These are phyloP conservation scores for Salvia rosmarinus DNA, from an alignment of 257 asterid genomes.

Conservation along the genomic window DNA sequence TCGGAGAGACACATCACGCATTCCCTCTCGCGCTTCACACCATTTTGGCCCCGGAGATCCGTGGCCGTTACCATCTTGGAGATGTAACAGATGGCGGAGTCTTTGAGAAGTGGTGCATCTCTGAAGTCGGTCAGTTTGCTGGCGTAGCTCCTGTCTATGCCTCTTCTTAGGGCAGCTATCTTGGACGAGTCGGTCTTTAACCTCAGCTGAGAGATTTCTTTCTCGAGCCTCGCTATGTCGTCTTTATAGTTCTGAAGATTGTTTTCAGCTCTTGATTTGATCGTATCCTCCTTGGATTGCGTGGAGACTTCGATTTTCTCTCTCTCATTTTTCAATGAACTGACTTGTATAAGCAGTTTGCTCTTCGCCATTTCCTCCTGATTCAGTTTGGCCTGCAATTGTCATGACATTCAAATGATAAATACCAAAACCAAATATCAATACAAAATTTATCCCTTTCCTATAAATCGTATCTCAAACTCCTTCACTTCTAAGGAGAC, in stretches of 20 bases:
- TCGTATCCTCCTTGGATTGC: slow-evolving; percentile 65
- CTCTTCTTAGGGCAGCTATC: slow-evolving; percentile 82
- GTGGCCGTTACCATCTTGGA: slow-evolving; percentile 40
- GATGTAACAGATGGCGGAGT: slow-evolving; percentile 46
- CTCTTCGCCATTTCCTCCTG: slow-evolving; percentile 61
- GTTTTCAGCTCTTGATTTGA: slow-evolving; percentile 73
- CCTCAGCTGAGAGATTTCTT: slow-evolving; percentile 76
- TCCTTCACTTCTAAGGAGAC: slow-evolving; percentile 14
- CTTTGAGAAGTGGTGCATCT: slow-evolving; percentile 39
- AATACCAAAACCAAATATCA: slow-evolving; percentile 21
- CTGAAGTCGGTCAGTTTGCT: slow-evolving; percentile 51
- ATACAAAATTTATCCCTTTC: background rate
- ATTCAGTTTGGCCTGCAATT: slow-evolving; percentile 66
- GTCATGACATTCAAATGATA: slow-evolving; percentile 34
- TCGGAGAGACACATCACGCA: slow-evolving; percentile 96
- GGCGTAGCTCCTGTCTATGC: slow-evolving; percentile 74
- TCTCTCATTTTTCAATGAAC: slow-evolving; percentile 59
- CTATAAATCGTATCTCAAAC: background rate
- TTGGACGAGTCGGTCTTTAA: slow-evolving; percentile 75
- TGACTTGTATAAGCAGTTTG: slow-evolving; percentile 63
- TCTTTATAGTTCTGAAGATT: slow-evolving; percentile 65
- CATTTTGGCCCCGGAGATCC: slow-evolving; percentile 45
- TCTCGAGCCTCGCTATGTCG: slow-evolving; percentile 71
- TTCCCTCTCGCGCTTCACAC: slow-evolving; percentile 87
- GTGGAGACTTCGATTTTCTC: slow-evolving; percentile 71